Conservation (phyloP, 306 rosid species). For the Ziziphus jujuba region DNA sequence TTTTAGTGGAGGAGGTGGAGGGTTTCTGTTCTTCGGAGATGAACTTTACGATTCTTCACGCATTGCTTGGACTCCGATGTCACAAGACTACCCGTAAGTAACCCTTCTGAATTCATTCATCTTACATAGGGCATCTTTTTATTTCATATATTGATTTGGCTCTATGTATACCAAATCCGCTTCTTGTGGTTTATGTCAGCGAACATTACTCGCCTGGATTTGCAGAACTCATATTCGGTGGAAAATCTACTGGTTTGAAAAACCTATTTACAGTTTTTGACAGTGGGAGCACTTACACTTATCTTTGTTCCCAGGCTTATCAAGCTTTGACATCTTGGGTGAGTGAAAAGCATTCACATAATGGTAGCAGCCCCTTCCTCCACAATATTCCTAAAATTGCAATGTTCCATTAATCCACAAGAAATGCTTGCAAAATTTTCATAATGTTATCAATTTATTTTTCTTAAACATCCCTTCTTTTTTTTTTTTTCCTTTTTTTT, state of each 20-base stretch:
- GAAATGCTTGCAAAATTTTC: no score
- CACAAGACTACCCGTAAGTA: slow-evolving; percentile 54
- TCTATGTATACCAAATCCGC: slow-evolving; percentile 2
- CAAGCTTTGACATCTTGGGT: slow-evolving; percentile 60
- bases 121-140: slow-evolving; percentile 1
- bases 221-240: slow-evolving; percentile 68
- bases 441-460: no score
- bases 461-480: no score
- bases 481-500: no score
- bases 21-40: slow-evolving; percentile 80
- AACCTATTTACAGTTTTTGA: slow-evolving; percentile 57
- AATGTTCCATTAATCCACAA: no score
- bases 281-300: slow-evolving; percentile 86
- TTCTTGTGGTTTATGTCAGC: slow-evolving; percentile 46
- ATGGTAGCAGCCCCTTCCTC: not conserved
- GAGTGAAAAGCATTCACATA: slow-evolving; percentile 25
- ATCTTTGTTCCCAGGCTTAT: slow-evolving; percentile 66
- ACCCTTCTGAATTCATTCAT: slow-evolving; percentile 28
- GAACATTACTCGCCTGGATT: slow-evolving; percentile 80
- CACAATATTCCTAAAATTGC: no score
- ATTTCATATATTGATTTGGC: not conserved
- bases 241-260: slow-evolving; percentile 53
- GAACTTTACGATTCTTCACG: slow-evolving; percentile 53
- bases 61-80: slow-evolving; percentile 66
- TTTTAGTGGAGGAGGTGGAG: slow-evolving; percentile 79